Evolutionary conservation across 805 yeast genomes (phyloP).

Genomic region (Metschnikowia proteae): DNA sequence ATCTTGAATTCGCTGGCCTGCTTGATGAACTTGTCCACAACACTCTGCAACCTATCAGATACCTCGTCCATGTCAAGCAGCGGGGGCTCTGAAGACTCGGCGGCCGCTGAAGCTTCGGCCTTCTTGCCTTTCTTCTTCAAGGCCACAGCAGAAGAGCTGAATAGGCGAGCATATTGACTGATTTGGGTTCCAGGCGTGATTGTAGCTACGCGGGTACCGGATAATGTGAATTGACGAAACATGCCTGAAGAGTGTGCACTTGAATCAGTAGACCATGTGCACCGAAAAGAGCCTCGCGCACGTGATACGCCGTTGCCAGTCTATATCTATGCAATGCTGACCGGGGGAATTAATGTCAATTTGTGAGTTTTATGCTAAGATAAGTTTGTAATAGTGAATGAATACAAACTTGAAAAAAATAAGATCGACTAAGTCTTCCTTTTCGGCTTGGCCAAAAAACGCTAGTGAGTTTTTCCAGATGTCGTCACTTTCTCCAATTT

Average conservation of each 20-base stretch:
- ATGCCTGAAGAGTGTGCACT: background rate
- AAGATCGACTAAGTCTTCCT: no score
- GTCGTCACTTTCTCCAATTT: constrained; percentile 6
- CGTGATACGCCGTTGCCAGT: background rate
- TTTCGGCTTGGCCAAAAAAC: no score
- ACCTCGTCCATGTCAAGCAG: constrained; percentile 32
- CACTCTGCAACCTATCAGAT: constrained; percentile 41
- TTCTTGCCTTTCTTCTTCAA: constrained; percentile 16
- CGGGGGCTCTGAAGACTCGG: constrained; percentile 7
- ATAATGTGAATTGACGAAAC: constrained; percentile 1
- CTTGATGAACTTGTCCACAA: constrained; percentile 51
- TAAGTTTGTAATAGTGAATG: no score
- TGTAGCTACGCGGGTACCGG: background rate
- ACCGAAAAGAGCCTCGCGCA: background rate
- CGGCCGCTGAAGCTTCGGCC: constrained; percentile 5
- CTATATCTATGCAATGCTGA: background rate
- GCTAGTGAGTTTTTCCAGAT: background rate
- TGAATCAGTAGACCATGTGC: background rate
- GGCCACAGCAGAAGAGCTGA: constrained; percentile 5
- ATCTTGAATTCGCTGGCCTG: constrained; percentile 59
- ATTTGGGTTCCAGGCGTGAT: background rate
- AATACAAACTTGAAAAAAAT: no score
- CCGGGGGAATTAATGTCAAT: background rate
- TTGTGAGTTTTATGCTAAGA: background rate
- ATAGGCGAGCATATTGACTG: background rate